phyloP scores from a whole-genome alignment of 225 moss, liverwort and hornwort genomes.

The Antitrichia curtipendula region DNA sequence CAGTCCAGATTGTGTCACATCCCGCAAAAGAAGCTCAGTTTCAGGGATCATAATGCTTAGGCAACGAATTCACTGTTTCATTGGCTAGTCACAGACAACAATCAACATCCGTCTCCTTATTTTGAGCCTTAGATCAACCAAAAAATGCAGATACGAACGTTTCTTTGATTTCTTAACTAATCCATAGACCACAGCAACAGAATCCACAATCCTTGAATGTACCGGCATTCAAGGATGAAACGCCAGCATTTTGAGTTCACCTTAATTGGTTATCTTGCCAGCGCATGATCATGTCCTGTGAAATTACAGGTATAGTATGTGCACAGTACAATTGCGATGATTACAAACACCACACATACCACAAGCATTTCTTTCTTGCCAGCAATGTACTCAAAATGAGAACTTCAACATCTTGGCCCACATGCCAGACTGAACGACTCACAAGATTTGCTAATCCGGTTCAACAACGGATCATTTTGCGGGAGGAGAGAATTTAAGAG shows the following conservation, averaged over 20 bases:
- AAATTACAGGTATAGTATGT: constrained; percentile 40
- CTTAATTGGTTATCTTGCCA: too few species aligned
- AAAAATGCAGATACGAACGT: neutral
- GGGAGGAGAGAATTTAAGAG: neutral
- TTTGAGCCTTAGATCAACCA: neutral
- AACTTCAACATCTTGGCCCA: neutral
- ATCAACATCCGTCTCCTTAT: neutral
- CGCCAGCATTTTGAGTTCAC: neutral
- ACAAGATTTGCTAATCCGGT: neutral
- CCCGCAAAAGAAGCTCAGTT: neutral
- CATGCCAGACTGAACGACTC: neutral
- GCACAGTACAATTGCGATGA: neutral
- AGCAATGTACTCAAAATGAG: neutral
- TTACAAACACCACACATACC: neutral
- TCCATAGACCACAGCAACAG: neutral
- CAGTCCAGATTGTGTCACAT: neutral
- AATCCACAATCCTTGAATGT: neutral
- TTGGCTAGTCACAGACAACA: neutral
- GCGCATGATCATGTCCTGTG: constrained; percentile 47
- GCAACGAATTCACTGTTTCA: neutral
- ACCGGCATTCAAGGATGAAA: neutral
- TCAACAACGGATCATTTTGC: neutral
- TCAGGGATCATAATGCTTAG: neutral
- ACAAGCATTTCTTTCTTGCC: neutral
- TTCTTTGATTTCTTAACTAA: neutral